Conservation (phyloP, 139 green algal species). For the Medakamo hakoo region DNA sequence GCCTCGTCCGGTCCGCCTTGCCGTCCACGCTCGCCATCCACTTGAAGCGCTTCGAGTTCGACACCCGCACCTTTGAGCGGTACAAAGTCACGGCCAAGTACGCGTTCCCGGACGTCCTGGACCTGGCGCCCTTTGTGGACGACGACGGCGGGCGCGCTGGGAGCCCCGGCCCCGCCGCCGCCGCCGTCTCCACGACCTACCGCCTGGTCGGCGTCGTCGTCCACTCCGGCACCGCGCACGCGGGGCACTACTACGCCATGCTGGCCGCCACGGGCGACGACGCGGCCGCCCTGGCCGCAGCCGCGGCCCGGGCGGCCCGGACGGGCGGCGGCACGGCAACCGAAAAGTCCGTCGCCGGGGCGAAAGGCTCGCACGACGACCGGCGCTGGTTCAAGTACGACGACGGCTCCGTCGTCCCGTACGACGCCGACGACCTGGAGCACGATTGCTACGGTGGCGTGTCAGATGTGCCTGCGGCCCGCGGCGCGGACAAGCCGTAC, state of each 20-base stretch:
- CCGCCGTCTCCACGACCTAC: conserved; percentile 24
- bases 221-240: conserved; percentile 79
- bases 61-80: conserved; percentile 60
- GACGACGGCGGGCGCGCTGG: conserved; percentile 32
- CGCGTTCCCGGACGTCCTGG: conserved; percentile 65
- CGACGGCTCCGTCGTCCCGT: conserved; percentile 61
- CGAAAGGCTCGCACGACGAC: too few relatives aligned
- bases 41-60: conserved; percentile 78
- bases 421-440: conserved; percentile 55
- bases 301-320: conserved; percentile 1
- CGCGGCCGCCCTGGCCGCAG: background rate
- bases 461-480: conserved; percentile 1
- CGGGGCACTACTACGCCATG: conserved; percentile 85
- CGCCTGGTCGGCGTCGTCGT: conserved; percentile 75
- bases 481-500: conserved; percentile 46
- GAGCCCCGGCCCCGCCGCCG: conserved; percentile 1
- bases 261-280: background rate
- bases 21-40: conserved; percentile 61
- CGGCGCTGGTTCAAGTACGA: conserved; percentile 72
- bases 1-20: too few relatives aligned
- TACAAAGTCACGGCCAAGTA: conserved; percentile 63
- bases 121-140: conserved; percentile 74
- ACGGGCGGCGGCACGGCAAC: background rate
- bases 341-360: conserved; percentile 5
- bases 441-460: conserved; percentile 69